Evolutionary conservation across 2,329 filamentous ascomycete genomes (phyloP), one percentile per base, ranked within the genome.

Genomic region (Exophiala dermatitidis): DNA sequence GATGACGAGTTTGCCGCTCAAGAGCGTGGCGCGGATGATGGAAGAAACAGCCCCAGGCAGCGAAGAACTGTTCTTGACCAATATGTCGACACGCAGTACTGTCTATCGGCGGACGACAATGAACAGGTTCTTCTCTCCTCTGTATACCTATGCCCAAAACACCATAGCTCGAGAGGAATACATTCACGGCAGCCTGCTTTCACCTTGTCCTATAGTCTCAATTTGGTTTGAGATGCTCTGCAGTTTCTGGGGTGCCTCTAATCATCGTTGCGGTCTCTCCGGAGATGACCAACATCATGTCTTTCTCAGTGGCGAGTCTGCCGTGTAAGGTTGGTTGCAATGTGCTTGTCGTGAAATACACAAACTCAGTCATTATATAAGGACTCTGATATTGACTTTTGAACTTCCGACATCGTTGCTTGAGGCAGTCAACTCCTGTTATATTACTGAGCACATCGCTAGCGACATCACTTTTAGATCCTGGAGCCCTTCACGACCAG

Each of bases 101-200:
- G 10, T 30, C 34, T 41, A 6, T 46, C 12, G 19, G 46, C 52
- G 52, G 46, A 52, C 46, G 46, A 54, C 41, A 44, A 46, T 46
- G 19, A 19, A 19, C 19, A 19, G 19, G 1, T 19, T 19, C 19
- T 19, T 19, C 19, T 19, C 19, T 19, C 19, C 19, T 19, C 19
- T 19, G 19, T 19, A 48, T 40, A 45, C 53, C 31, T 52, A 28
- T 49, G 46, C 40, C 45, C 47, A 41, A 46, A 48, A 51, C 49
- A 56, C 44, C 55, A 50, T 57, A 54, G 43, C 31, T 55, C 47
- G 52, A 42, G 32, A 40, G 47, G 49, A 54, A 40, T 31, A 44
- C 52, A 57, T 51, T 59, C 54, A 56, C 56, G 56, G 53, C 56
- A 45, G 48, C 33, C 47, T 46, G 43, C 50, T 44, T 42, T 54